Base-by-base conservation (phyloP, 2,329 filamentous ascomycete genomes). In the Penicillium sp. region DNA sequence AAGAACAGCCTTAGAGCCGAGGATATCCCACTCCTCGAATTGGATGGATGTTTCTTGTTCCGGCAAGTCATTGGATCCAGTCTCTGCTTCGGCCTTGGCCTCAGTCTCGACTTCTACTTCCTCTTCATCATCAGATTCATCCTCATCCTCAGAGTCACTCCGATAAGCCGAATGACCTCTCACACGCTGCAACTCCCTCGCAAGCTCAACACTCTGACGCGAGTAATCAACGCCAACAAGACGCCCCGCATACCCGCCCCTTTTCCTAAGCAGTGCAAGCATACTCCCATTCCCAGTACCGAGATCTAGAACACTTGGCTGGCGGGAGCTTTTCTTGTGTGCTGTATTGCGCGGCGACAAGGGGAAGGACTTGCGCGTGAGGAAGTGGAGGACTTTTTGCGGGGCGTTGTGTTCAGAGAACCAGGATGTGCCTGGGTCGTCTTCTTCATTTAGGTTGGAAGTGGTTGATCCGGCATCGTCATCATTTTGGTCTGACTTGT, bases 271-370 rank as follows among this genome's bases (percentile, higher is more conserved):
- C n/a, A 87, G 82, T 65, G 94, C 90, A n/a, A 97, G 81, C 70
- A 97, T 83, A 66, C 92, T 91, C 2, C 93, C 94, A 76, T 99
- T 99, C 1, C 94, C 94, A 11, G 92, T 97, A 21, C 94, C 94
- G 0, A 99, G 82, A 71, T 99, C 94, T 0, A 97, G 80, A 59
- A 96, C 87, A 2, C 57, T 71, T 41, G 61, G 76, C 60, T 67
- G 66, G 19, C 51, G 48, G 34, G 13, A 40, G 10, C 27, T 21
- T 34, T 34, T 38, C 16, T 40, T 51, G 49, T 43, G 50, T 11
- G 11, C 6, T 15, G 70, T 80, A 62, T 73, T 70, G 33, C 65
- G 65, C 23, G 76, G 75, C 33, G 77, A 69, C 5, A 78, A 66
- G 61, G 84, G 71, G 29, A 79, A 76, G 1, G 74, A 74, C 15